These are phyloP conservation scores for Mycena kentingensis DNA, from an alignment of 768 basidiomycete genomes.

Conservation along the genomic window DNA sequence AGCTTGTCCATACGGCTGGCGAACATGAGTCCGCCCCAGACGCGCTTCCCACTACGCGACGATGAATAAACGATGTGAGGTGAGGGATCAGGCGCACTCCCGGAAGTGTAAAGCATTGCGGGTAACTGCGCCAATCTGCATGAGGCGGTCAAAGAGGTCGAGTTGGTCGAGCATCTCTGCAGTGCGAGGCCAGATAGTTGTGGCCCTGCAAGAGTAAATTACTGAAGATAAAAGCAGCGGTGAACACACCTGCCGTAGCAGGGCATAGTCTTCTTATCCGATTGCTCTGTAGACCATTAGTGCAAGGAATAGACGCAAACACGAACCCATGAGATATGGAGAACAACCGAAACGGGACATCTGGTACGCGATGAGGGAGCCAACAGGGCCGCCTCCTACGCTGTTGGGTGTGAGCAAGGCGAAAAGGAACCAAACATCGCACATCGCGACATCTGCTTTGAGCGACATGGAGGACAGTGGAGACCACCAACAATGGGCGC, in stretches of 20 bases:
- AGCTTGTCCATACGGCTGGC: constrained; percentile 26
- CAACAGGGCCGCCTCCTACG: constrained; percentile 24
- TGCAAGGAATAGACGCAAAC: background rate
- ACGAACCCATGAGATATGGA: constrained; percentile 22
- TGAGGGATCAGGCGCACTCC: constrained; percentile 2
- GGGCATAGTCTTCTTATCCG: constrained; percentile 17
- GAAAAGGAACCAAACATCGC: background rate
- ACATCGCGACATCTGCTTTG: constrained; percentile 17
- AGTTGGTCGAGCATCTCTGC: constrained; percentile 24
- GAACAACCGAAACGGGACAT: constrained; percentile 23
- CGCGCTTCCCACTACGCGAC: constrained; percentile 18
- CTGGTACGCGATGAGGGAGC: constrained; percentile 23
- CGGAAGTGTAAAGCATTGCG: constrained; percentile 24
- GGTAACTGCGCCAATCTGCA: constrained; percentile 25
- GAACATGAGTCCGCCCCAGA: constrained; percentile 21
- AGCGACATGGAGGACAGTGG: too few species aligned
- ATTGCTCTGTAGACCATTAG: constrained; percentile 15
- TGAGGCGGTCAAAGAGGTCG: constrained; percentile 22
- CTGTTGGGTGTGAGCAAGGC: background rate
- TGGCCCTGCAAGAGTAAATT: constrained; percentile 2
- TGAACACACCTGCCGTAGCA: constrained; percentile 15
- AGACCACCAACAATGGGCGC: too few species aligned
- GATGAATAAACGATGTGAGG: background rate
- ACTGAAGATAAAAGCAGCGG: background rate
- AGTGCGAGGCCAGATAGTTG: constrained; percentile 23